Conservation (phyloP, 2,329 filamentous ascomycete species). For the Ascochyta lentis region DNA sequence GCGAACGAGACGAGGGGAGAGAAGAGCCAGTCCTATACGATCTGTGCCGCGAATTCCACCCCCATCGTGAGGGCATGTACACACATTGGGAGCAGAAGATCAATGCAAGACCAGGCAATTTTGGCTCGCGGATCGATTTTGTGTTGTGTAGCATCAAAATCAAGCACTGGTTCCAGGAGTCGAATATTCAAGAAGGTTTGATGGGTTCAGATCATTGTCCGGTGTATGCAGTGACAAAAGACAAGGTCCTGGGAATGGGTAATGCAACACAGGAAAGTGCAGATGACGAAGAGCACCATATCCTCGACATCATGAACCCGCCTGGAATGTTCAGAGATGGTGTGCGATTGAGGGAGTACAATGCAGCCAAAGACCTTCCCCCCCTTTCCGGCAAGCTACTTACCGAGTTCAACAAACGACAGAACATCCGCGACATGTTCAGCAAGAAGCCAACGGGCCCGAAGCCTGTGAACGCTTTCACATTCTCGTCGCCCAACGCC, state of each 20-base stretch:
- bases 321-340: constrained; percentile 73
- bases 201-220: constrained; percentile 97
- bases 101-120: constrained; percentile 95
- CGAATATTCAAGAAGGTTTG: constrained; percentile 90
- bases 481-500: constrained; percentile 2
- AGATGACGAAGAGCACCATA: constrained; percentile 56
- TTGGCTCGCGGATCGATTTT: constrained; percentile 92
- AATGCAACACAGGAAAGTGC: constrained; percentile 2
- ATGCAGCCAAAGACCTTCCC: constrained; percentile 66
- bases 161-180: constrained; percentile 77
- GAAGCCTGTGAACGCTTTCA: constrained; percentile 11
- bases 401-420: constrained; percentile 83
- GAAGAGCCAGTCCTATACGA: constrained; percentile 81
- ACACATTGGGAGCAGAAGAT: constrained; percentile 96
- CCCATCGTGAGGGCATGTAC: constrained; percentile 85
- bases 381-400: constrained; percentile 82
- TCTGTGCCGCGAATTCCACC: constrained; percentile 81
- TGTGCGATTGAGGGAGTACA: constrained; percentile 70
- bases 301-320: constrained; percentile 81
- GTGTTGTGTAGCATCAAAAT: constrained; percentile 82
- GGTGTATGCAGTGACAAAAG: constrained; percentile 77
- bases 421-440: constrained; percentile 95
- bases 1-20: constrained; percentile 70
- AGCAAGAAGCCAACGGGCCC: constrained; percentile 45
- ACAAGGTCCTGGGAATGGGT: constrained; percentile 59